Base-by-base conservation (phyloP, 1,139 yeast species). In the Scheffersomyces insectosa region DNA sequence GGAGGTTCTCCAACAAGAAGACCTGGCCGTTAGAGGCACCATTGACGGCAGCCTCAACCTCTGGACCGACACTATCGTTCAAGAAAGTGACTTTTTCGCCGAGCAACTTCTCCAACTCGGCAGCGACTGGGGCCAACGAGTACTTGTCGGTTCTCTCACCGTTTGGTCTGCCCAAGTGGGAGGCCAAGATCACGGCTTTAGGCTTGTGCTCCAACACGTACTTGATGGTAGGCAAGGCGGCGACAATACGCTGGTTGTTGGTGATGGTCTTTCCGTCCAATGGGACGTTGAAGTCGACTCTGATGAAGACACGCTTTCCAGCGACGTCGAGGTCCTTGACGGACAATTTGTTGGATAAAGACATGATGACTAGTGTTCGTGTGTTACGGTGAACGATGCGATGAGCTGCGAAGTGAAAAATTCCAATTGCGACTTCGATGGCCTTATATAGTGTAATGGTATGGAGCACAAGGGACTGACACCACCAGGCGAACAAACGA, bases 221-320 rank as follows among this genome's bases (percentile, higher is more conserved):
- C 75, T 91, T 75, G 77, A 91, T 91, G 56, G 98, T 90, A 68
- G 98, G 98, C 61, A 91, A 77, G 54, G 98, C 98, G 67, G 97
- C 98, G 59, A 89, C 97, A 67, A 91, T 93, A 76, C 98, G 85
- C 78, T 91, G 97, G 77, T 91, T 91, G 84, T 93, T 91, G 79
- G 98, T 93, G 80, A 91, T 93, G 66, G 85, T 89, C 63, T 80
- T 83, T 56, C 97, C 98, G 66, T 91, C 97, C 60, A 91, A 82
- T 63, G 98, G 98, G 56, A 93, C 98, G 75, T 93, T 91, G 83
- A 91, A 91, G 75, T 91, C 96, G 54, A 90, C 97, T 75, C 97
- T 86, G 79, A 91, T 89, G 75, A 91, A 89, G 64, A 91, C 98
- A 65, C 96, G 82, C 80, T 90, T 90, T 70, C 81, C 90, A 63